phyloP scores from a whole-genome alignment of 768 basidiomycete genomes.

The Xerocomellus intermedius region DNA sequence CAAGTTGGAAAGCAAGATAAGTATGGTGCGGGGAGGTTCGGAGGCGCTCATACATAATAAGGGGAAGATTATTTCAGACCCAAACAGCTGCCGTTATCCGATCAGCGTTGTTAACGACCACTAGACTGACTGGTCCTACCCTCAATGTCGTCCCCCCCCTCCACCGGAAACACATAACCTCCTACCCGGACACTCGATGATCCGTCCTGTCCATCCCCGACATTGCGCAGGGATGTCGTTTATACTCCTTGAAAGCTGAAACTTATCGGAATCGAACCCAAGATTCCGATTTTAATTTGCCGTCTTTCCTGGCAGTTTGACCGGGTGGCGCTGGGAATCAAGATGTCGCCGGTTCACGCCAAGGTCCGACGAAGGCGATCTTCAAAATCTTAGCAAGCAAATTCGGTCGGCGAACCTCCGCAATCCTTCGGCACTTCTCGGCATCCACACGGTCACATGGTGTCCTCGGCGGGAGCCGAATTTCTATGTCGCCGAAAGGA shows the following conservation, averaged over 20 bases:
- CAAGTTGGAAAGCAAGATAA: constrained; percentile 7
- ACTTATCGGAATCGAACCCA: not conserved
- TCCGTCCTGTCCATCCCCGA: not conserved
- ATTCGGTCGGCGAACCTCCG: not conserved
- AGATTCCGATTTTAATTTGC: not conserved
- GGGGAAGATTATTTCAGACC: constrained; percentile 14
- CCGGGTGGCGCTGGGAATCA: constrained; percentile 5
- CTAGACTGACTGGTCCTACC: not conserved
- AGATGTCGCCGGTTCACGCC: not conserved
- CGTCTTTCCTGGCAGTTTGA: not conserved
- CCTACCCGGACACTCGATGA: not conserved
- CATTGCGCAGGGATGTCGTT: not conserved
- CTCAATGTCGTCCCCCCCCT: not conserved
- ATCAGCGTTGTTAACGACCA: constrained; percentile 12
- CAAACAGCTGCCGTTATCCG: constrained; percentile 16
- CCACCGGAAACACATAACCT: not conserved
- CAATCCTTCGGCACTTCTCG: not conserved
- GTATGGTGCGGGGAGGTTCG: constrained; percentile 15
- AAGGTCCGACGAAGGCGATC: not conserved
- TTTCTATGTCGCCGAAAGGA: no score
- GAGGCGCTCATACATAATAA: constrained; percentile 17
- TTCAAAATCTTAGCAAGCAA: not conserved
- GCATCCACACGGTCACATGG: not conserved
- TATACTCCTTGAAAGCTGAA: not conserved
- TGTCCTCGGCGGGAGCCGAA: not conserved